Percentiles rank a stretch among this genome's conserved stretches.
Evolutionary conservation across 441 rosid species (phyloP).

Genomic region (Dalechampia spathulata): DNA sequence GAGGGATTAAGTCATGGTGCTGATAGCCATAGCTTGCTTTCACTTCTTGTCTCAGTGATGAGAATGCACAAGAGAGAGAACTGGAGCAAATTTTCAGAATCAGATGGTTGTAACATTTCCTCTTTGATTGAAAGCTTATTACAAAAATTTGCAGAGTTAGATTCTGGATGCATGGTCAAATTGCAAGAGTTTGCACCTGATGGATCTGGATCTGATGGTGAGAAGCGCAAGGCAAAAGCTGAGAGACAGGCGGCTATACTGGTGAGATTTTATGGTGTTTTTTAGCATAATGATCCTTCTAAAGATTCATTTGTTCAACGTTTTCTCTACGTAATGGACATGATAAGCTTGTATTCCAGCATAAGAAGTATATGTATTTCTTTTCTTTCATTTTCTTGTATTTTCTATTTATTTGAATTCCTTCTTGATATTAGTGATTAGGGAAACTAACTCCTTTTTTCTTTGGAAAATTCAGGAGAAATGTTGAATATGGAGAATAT

Average conservation of each 20-base stretch:
- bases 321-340: background rate
- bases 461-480: background rate
- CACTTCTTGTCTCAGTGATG: slow-evolving; percentile 86
- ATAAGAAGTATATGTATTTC: background rate
- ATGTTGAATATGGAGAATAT: background rate
- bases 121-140: slow-evolving; percentile 68
- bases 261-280: slow-evolving; percentile 41
- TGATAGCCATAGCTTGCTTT: slow-evolving; percentile 63
- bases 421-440: background rate
- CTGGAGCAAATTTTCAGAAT: slow-evolving; percentile 41
- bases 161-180: slow-evolving; percentile 53
- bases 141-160: slow-evolving; percentile 70
- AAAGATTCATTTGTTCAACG: background rate
- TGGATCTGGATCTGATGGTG: slow-evolving; percentile 50
- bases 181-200: slow-evolving; percentile 81
- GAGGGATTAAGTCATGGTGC: slow-evolving; percentile 42
- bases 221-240: slow-evolving; percentile 85
- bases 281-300: background rate
- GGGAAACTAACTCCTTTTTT: background rate
- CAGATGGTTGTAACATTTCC: slow-evolving; percentile 57
- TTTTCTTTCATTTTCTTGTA: background rate
- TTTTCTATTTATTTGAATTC: too few species aligned
- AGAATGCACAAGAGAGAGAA: slow-evolving; percentile 54
- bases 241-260: slow-evolving; percentile 91
- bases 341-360: background rate